phyloP scores from a whole-genome alignment of 345 rosid species.

The Citrus maxima region DNA sequence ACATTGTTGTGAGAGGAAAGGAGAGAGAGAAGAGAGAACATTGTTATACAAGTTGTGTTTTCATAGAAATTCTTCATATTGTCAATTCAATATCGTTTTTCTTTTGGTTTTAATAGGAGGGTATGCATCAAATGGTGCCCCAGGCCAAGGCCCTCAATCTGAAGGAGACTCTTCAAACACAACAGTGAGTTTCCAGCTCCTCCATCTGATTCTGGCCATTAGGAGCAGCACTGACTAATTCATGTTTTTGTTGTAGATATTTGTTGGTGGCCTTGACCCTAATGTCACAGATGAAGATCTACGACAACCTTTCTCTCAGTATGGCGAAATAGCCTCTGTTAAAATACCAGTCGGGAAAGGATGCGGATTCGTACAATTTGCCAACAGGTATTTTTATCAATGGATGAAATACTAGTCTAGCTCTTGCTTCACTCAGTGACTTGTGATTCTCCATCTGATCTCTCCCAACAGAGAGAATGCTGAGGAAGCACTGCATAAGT shows the following conservation, averaged over 20 bases:
- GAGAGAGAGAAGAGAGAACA: background rate
- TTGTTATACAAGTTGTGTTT: background rate
- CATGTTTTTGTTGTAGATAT: conserved; percentile 54
- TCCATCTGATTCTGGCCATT: conserved; percentile 16
- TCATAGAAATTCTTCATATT: background rate
- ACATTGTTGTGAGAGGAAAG: background rate
- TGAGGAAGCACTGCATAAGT: conserved; percentile 86
- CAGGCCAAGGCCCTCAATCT: conserved; percentile 47
- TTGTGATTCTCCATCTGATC: background rate
- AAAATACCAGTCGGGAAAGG: conserved; percentile 91
- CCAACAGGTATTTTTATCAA: conserved; percentile 44
- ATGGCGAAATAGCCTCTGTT: conserved; percentile 85
- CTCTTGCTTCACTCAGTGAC: conserved; percentile 1
- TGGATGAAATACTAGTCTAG: background rate
- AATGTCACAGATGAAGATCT: conserved; percentile 84
- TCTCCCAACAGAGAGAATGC: conserved; percentile 56
- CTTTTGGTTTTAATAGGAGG: conserved; percentile 42
- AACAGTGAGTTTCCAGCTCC: conserved; percentile 53
- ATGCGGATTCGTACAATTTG: conserved; percentile 94
- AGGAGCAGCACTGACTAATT: conserved; percentile 19
- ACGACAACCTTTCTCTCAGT: conserved; percentile 70
- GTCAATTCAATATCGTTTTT: background rate
- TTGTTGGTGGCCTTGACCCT: conserved; percentile 96
- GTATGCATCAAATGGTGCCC: conserved; percentile 57
- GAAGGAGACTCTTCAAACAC: conserved; percentile 79